Base-by-base conservation (phyloP, 768 basidiomycete species). In the Serendipita sp. region DNA sequence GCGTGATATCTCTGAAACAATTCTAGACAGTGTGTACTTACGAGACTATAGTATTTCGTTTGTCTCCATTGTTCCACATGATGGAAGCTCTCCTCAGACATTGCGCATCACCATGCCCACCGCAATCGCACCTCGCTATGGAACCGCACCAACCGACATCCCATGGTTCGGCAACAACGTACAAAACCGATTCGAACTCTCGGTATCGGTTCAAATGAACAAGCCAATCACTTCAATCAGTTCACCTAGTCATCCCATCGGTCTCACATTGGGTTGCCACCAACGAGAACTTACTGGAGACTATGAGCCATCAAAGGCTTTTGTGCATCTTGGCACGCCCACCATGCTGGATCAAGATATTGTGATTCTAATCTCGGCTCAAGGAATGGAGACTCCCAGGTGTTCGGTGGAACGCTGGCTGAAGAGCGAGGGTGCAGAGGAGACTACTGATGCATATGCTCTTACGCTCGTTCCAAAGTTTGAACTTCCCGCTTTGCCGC, bases 351-450 rank as follows among this genome's bases (percentile, higher is more conserved):
- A 71, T 0, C 66, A 73, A 4, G 82, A 84, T 66, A 82, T 85
- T 44, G 75, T 83, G 3, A 66, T 85, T 33, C 72, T 76, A 1
- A 73, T 84, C 31, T 70, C 75, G 18, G 80, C 83, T 0, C 72
- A 77, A 1, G 78, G 73, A 3, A 70, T 85, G 1, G 83, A 83
- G 67, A 67, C 70, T 4, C 81, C 84, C 1, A 76, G 82, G 4
- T 83, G 82, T 65, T 18, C 67, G 81, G 23, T 23, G 23, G 23
- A 23, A 23, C 23, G 23, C 1, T 23, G 23, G 23, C 23, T 23
- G 1, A 23, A 23, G 23, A 23, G 23, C 23, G 23, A 23, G 23
- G 23, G 23, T 23, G 23, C 23, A 23, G 23, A 23, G 23, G 23
- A 23, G 23, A 23, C 23, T 23, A 23, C 23, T 23, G 23, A 23